Evolutionary conservation across 257 asterid species (phyloP).

Genomic region (Mitragyna speciosa): DNA sequence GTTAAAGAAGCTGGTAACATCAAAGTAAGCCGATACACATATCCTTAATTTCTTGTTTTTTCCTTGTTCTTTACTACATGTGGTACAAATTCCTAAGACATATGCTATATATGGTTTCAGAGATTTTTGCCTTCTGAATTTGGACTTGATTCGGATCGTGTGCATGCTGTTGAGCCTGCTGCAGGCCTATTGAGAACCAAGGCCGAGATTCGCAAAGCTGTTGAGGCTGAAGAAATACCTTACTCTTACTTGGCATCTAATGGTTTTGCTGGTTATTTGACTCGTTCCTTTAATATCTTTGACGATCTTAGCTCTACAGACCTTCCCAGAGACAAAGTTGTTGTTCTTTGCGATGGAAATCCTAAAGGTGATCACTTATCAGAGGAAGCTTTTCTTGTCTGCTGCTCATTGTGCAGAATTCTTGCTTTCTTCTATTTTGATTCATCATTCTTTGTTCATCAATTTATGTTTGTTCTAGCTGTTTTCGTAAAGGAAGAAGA

Average conservation of each 20-base stretch:
- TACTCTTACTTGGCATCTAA: constrained; percentile 18
- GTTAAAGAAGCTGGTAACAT: no score
- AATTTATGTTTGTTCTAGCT: constrained; percentile 3
- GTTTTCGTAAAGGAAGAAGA: constrained; percentile 23
- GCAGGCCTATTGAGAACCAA: background rate
- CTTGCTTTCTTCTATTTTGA: background rate
- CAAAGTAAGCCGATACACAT: no score
- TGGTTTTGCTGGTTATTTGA: constrained; percentile 15
- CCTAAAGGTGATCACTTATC: constrained; percentile 13
- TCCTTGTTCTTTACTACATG: no score
- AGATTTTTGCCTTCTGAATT: constrained; percentile 34
- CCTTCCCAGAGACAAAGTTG: constrained; percentile 29
- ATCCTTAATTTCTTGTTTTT: no score
- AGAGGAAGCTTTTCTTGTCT: no score
- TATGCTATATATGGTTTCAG: constrained; percentile 11
- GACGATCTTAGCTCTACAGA: constrained; percentile 1
- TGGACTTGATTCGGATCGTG: constrained; percentile 22
- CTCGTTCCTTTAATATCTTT: background rate
- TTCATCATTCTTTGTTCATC: no score
- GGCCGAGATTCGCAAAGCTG: constrained; percentile 14
- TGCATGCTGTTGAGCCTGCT: constrained; percentile 21
- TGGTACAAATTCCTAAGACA: no score
- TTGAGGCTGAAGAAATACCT: constrained; percentile 30
- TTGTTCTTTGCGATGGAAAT: constrained; percentile 32
- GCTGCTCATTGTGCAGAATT: background rate